These are phyloP conservation scores for Termitomyces bulborhizus DNA, from an alignment of 768 basidiomycete genomes.

Conservation along the genomic window DNA sequence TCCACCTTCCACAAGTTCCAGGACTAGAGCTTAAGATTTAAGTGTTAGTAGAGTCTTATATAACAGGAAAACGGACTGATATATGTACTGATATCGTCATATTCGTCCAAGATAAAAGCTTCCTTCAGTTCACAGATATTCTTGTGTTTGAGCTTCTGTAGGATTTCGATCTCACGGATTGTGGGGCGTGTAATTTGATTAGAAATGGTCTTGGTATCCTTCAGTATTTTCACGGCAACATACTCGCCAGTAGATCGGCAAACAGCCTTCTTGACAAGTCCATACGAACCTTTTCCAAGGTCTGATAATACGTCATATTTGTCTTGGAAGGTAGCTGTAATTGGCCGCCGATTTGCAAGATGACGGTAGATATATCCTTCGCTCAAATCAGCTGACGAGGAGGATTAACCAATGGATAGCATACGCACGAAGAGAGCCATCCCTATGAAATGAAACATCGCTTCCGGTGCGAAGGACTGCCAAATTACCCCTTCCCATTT, in stretches of 20 bases:
- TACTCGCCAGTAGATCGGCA: slow-evolving; percentile 61
- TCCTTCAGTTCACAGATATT: slow-evolving; percentile 81
- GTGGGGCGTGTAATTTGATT: not conserved
- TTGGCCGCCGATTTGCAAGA: slow-evolving; percentile 36
- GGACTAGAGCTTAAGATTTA: slow-evolving; percentile 52
- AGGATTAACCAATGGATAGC: not conserved
- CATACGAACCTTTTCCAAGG: slow-evolving; percentile 89
- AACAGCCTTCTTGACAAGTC: slow-evolving; percentile 80
- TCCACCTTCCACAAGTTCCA: slow-evolving; percentile 83
- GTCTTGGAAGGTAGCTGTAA: slow-evolving; percentile 45
- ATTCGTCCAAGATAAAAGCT: slow-evolving; percentile 56
- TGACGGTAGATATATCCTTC: slow-evolving; percentile 71
- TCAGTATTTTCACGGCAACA: slow-evolving; percentile 88
- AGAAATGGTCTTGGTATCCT: slow-evolving; percentile 34
- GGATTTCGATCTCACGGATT: slow-evolving; percentile 60
- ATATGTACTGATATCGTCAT: slow-evolving; percentile 47
- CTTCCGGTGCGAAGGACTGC: slow-evolving; percentile 66
- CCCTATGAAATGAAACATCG: slow-evolving; percentile 75
- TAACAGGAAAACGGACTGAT: not conserved
- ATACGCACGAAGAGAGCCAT: slow-evolving; percentile 69
- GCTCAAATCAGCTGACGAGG: not conserved
- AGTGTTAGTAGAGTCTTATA: not conserved
- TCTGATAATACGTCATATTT: slow-evolving; percentile 61
- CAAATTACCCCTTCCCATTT: slow-evolving; percentile 28
- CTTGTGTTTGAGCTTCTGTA: slow-evolving; percentile 67